Evolutionary conservation across 192 early-diverging fungal species (phyloP), one percentile per base, ranked within the genome.

Genomic region (Backusella circina): DNA sequence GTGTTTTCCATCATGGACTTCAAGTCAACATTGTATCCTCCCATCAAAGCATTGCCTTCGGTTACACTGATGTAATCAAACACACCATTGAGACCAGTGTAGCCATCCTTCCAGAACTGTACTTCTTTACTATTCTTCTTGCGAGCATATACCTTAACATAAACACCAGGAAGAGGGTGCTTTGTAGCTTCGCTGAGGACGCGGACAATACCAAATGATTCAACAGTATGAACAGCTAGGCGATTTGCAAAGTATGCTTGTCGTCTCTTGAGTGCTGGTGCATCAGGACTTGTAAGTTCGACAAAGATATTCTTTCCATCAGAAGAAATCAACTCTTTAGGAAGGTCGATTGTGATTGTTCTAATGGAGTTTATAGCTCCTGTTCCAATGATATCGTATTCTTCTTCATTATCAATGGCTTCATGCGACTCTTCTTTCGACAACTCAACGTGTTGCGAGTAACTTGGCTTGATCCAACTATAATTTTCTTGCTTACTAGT

Each of bases 71-170:
- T 73, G 65, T 87, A 87, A 7, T 82, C 81, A 57, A 87, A 87
- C 39, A 81, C 77, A n/a, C 86, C 86, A 13, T 83, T 81, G 23
- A 87, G 33, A 23, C 79, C 81, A 10, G 86, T 87, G 31, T 87
- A 85, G 10, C 86, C 86, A 54, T 87, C 86, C 70, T 85, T 85
- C 86, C 86, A 87, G 69, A 87, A 87, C 4, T 66, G n/a, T 1
- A 78, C 78, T 30, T 70, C 54, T 8, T 68, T 73, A 36, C 12
- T 21, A 9, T 50, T 30, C 61, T 79, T 81, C 73, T 81, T 41
- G 54, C 79, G 70, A 28, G 79, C 84, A 71, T 87, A 87, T 1
- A 86, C 84, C 65, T 87, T 87, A 23, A 87, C 79, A 74, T 87
- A 87, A 23, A 73, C 81, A 16, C 84, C 86, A 15, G 79, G 74